Base-by-base conservation (phyloP, 1,284 basidiomycete species). In the Sanghuangporus weigelae region DNA sequence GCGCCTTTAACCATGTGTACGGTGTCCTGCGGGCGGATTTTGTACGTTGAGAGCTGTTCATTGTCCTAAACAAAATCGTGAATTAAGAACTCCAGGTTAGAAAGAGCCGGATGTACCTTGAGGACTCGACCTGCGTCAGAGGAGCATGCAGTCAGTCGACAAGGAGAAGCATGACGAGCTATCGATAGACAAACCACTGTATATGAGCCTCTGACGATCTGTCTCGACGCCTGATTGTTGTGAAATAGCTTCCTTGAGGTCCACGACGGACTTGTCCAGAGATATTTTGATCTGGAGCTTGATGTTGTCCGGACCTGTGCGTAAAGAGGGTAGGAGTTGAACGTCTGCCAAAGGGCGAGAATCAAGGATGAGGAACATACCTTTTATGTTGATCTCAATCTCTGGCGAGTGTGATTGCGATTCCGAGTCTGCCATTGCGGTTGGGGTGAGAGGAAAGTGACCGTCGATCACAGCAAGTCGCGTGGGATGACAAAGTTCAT, bases 1-100 rank as follows among this genome's bases (percentile, higher is more conserved):
- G 84, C 87, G 50, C 93, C 92, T 75, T 96, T 96, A 69, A 96
- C 94, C 90, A 96, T 94, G 73, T 96, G 93, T 53, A 96, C 87
- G 0, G 94, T 95, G 73, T 96, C 91, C 8, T 84, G 81, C 1
- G 87, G 81, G 72, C 93, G 90, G 67, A 96, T 94, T 81, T 95
- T 96, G 83, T 96, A 96, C 14, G 81, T 80, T 1, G 90, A 85
- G 6, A 96, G 79, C 14, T 75, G 71, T 69, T 96, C 93, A 54
- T 95, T 93, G 71, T 96, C 93, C 85, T 96, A 66, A 36, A 35
- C 76, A 66, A 12, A 36, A 39, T 26, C 21, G 19, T 11, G 53
- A 42, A n/a, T 21, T 31, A 49, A 46, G 58, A 48, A 59, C 48
- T 48, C 61, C 48, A 39, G 12, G 31, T 14, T 10, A 44, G 14